phyloP scores from a whole-genome alignment of 177 flowering plant species.

The Tripterygium wilfordii region DNA sequence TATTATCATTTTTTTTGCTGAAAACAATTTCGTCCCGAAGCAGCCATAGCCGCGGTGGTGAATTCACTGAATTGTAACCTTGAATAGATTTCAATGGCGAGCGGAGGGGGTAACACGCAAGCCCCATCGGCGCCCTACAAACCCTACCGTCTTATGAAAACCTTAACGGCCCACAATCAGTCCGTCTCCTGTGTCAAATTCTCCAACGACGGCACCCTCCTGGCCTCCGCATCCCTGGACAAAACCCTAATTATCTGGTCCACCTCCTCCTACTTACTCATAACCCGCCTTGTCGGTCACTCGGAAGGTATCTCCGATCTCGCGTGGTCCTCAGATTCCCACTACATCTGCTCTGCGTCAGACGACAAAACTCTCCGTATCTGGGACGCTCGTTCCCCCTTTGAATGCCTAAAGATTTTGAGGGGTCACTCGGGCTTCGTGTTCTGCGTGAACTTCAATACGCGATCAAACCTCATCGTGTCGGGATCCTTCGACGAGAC shows the following conservation, averaged over 20 bases:
- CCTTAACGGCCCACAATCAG: constrained; percentile 51
- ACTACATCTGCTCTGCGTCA: constrained; percentile 92
- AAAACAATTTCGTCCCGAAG: no score
- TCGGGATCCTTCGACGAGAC: constrained; percentile 86
- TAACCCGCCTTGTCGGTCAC: constrained; percentile 65
- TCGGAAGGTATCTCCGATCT: constrained; percentile 81
- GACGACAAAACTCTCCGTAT: constrained; percentile 85
- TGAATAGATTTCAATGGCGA: no score
- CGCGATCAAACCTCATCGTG: constrained; percentile 61
- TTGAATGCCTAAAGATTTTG: constrained; percentile 69
- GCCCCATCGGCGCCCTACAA: constrained; percentile 25
- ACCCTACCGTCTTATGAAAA: constrained; percentile 55
- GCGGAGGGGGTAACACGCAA: constrained; percentile 4
- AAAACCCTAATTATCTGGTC: constrained; percentile 73
- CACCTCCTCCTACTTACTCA: constrained; percentile 36
- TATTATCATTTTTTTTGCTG: no score
- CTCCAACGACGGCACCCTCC: constrained; percentile 77
- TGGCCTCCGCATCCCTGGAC: constrained; percentile 93
- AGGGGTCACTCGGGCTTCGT: constrained; percentile 74
- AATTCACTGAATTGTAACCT: no score
- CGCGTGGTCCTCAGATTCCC: constrained; percentile 92
- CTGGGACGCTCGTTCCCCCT: constrained; percentile 64
- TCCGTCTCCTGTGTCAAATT: constrained; percentile 90
- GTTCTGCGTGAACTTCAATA: constrained; percentile 86
- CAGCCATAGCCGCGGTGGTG: no score